Evolutionary conservation across 345 rosid species (phyloP).

Genomic region (Passiflora organensis): DNA sequence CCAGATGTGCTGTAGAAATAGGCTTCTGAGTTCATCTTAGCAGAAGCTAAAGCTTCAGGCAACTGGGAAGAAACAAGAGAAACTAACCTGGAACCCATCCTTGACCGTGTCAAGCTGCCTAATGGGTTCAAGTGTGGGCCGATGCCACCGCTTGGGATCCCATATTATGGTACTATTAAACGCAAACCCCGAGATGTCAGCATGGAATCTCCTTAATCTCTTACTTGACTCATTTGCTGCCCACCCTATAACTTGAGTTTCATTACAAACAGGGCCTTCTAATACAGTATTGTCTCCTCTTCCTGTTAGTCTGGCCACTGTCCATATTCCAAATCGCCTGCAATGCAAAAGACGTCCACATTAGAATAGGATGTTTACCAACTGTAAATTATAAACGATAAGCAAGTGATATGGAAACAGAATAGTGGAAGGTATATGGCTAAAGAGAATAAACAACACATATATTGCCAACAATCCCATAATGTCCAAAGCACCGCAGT

Average conservation of each 20-base stretch:
- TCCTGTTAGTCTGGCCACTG: slow-evolving; percentile 40
- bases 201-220: slow-evolving; percentile 51
- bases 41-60: neutral
- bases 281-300: slow-evolving; percentile 21
- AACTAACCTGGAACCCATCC: slow-evolving; percentile 43
- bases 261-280: slow-evolving; percentile 61
- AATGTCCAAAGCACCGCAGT: neutral
- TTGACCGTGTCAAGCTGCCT: slow-evolving; percentile 43
- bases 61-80: neutral
- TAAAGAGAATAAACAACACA: too few relatives aligned
- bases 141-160: slow-evolving; percentile 61
- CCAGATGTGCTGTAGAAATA: too few relatives aligned
- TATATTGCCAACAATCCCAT: neutral
- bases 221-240: slow-evolving; percentile 27
- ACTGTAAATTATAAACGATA: neutral
- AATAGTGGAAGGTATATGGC: too few relatives aligned
- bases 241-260: slow-evolving; percentile 58
- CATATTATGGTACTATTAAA: slow-evolving; percentile 62
- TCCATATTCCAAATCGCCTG: slow-evolving; percentile 63
- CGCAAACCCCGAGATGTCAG: slow-evolving; percentile 55
- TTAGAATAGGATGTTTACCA: too few relatives aligned
- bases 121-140: slow-evolving; percentile 47
- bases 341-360: slow-evolving; percentile 2
- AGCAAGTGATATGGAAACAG: too few relatives aligned
- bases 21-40: neutral